Conservation (phyloP, 1,139 yeast genomes). For the Nadsonia commutata region DNA sequence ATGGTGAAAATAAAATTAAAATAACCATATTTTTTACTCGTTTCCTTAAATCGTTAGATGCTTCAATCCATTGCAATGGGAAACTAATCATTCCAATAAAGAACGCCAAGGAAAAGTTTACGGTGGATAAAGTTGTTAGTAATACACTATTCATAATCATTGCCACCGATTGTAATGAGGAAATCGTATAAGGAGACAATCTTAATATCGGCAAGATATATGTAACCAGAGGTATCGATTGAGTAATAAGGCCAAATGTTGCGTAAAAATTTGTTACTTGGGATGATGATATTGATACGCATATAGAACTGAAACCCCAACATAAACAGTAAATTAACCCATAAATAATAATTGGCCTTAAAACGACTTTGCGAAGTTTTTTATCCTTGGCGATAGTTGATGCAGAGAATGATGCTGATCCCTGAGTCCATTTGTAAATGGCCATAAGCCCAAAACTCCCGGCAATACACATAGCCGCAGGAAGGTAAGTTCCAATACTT, state of each 20-base stretch:
- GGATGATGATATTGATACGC: constrained; percentile 8
- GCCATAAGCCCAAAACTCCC: constrained; percentile 60
- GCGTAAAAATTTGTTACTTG: constrained; percentile 7
- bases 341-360: constrained; percentile 12
- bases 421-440: constrained; percentile 40
- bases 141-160: constrained; percentile 52
- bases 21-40: constrained; percentile 7
- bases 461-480: constrained; percentile 66
- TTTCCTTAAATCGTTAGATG: constrained; percentile 18
- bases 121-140: constrained; percentile 59
- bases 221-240: constrained; percentile 6
- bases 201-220: constrained; percentile 3
- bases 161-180: constrained; percentile 26
- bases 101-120: constrained; percentile 74
- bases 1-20: constrained; percentile 14
- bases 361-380: constrained; percentile 8
- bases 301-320: constrained; percentile 8
- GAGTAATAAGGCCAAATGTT: constrained; percentile 7
- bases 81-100: constrained; percentile 50
- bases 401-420: background rate
- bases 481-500: constrained; percentile 86
- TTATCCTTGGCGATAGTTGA: constrained; percentile 7
- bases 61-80: constrained; percentile 56
- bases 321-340: constrained; percentile 10
- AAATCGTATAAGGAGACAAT: constrained; percentile 5